Percentiles rank a stretch among this genome's conserved stretches.
Conservation (phyloP, 2,329 filamentous ascomycete species). For the Mariannaea elegans region DNA sequence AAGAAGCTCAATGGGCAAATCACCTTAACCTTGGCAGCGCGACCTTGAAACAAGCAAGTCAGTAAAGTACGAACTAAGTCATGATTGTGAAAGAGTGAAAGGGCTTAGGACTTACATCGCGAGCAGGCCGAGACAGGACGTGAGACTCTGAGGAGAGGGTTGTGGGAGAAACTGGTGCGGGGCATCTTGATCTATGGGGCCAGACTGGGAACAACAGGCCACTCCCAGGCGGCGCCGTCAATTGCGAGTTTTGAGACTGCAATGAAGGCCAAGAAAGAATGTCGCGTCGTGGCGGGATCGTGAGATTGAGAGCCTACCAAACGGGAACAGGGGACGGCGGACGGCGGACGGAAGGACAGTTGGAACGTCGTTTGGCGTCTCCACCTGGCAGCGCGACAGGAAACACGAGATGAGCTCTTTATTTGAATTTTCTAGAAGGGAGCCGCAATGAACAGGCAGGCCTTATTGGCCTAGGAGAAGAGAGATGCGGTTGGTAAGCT, state of each 20-base stretch:
- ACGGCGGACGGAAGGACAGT: constrained; percentile 24
- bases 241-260: neutral
- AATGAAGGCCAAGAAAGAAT: neutral
- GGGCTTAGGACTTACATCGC: constrained; percentile 62
- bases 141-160: constrained; percentile 76
- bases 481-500: neutral
- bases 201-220: constrained; percentile 3
- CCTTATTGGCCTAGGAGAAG: constrained; percentile 12
- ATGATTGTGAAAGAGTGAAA: neutral
- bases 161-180: constrained; percentile 59
- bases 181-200: constrained; percentile 47
- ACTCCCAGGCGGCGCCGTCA: neutral
- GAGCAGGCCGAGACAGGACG: constrained; percentile 83
- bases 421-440: constrained; percentile 26
- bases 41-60: constrained; percentile 57
- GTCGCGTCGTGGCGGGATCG: constrained; percentile 3
- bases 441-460: constrained; percentile 21
- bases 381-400: constrained; percentile 33
- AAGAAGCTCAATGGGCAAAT: neutral
- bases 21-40: constrained; percentile 91
- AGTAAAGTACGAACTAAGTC: constrained; percentile 3
- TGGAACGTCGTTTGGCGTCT: constrained; percentile 38
- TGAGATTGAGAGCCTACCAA: constrained; percentile 20
- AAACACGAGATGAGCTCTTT: constrained; percentile 26
- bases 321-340: constrained; percentile 17